Evolutionary conservation across 106 monocot genomes (phyloP).

Genomic region (Gastrodia elata): DNA sequence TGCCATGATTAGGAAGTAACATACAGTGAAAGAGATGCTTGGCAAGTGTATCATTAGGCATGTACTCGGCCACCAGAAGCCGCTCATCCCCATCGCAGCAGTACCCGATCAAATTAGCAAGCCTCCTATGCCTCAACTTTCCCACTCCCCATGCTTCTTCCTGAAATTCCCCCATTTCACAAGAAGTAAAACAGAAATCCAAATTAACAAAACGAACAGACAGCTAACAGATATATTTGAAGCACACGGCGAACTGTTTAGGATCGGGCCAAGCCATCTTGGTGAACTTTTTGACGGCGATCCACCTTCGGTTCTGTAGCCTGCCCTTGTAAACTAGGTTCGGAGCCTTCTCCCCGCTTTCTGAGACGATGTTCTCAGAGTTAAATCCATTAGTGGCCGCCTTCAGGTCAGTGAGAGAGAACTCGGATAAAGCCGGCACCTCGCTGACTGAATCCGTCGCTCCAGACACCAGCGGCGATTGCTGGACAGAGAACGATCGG

Average conservation of each 20-base stretch:
- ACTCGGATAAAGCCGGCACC: constrained; percentile 62
- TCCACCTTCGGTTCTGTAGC: constrained; percentile 50
- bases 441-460: constrained; percentile 18
- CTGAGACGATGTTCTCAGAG: constrained; percentile 80
- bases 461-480: constrained; percentile 3
- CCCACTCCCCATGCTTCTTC: constrained; percentile 59
- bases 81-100: constrained; percentile 61
- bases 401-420: constrained; percentile 60
- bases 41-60: constrained; percentile 16
- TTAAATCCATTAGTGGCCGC: constrained; percentile 61
- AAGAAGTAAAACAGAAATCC: neutral
- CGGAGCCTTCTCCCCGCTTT: constrained; percentile 88
- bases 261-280: constrained; percentile 94
- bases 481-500: constrained; percentile 16
- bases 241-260: constrained; percentile 82
- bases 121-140: constrained; percentile 33
- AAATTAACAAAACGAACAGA: neutral
- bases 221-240: neutral
- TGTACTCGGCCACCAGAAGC: constrained; percentile 28
- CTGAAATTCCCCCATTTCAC: constrained; percentile 14
- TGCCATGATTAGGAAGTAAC: neutral
- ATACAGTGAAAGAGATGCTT: constrained; percentile 25
- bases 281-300: constrained; percentile 97
- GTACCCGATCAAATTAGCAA: constrained; percentile 54
- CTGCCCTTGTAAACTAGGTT: constrained; percentile 85